Evolutionary conservation across 1,139 yeast species (phyloP).

Genomic region (Hyphopichia pseudoburtonii): DNA sequence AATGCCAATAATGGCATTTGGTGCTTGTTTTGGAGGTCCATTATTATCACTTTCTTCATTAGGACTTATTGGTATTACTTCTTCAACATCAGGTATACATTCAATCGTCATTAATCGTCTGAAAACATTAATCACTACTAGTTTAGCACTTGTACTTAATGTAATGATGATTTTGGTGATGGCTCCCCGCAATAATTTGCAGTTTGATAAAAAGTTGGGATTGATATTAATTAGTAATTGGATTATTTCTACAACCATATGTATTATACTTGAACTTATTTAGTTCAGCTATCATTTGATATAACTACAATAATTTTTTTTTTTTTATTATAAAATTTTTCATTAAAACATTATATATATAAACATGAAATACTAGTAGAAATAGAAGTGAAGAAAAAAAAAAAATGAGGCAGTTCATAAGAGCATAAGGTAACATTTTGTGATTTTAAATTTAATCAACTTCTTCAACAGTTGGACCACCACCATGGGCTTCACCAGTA

Average conservation of each 20-base stretch:
- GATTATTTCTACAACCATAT: conserved; percentile 47
- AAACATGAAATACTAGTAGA: not conserved
- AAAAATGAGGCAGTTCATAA: not conserved
- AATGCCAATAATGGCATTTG: conserved; percentile 86
- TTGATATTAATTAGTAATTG: conserved; percentile 52
- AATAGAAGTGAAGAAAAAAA: not conserved
- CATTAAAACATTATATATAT: not conserved
- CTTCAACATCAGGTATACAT: conserved; percentile 20
- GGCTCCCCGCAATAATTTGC: conserved; percentile 69
- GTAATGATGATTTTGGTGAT: conserved; percentile 51
- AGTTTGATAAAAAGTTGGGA: conserved; percentile 60
- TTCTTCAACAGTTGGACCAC: conserved; percentile 74
- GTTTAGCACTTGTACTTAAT: conserved; percentile 52
- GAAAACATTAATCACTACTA: conserved; percentile 48
- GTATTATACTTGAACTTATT: conserved; percentile 26
- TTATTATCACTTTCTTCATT: conserved; percentile 48
- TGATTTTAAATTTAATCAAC: conserved; percentile 47
- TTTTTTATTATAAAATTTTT: not conserved
- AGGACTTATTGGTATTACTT: conserved; percentile 58
- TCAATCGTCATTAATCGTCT: conserved; percentile 34
- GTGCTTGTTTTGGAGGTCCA: conserved; percentile 96
- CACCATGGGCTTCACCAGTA: conserved; percentile 38
- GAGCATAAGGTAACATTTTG: not conserved
- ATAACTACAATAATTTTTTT: no score
- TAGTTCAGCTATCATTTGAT: not conserved